A percentile compares a stretch with the other conserved stretches of the same genome.
Conservation (phyloP, 805 yeast species). For the Hanseniaspora taiwanica region DNA sequence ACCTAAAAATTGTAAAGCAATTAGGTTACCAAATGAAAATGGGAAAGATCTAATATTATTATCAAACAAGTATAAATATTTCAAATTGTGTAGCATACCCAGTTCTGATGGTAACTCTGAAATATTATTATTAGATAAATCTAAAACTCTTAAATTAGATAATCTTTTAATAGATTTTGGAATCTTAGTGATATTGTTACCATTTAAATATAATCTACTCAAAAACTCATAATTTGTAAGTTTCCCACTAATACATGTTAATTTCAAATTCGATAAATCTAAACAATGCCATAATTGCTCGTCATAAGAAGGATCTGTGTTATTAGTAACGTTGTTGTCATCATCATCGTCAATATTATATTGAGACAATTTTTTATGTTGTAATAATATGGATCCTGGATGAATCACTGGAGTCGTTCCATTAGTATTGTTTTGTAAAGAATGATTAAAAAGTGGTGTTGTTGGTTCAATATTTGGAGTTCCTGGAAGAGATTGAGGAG, state of each 20-base stretch:
- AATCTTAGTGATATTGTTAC: slow-evolving; percentile 57
- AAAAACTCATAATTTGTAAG: slow-evolving; percentile 72
- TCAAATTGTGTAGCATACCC: slow-evolving; percentile 68
- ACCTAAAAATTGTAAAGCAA: slow-evolving; percentile 77
- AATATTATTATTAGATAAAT: slow-evolving; percentile 67
- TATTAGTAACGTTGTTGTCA: slow-evolving; percentile 46
- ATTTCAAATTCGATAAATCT: slow-evolving; percentile 83
- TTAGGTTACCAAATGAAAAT: slow-evolving; percentile 70
- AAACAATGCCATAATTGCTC: slow-evolving; percentile 90
- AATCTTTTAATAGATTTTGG: slow-evolving; percentile 61
- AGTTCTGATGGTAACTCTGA: slow-evolving; percentile 68
- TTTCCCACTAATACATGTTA: slow-evolving; percentile 54
- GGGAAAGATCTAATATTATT: slow-evolving; percentile 70
- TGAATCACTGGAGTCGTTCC: slow-evolving; percentile 12
- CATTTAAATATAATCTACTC: slow-evolving; percentile 76
- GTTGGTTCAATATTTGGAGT: slow-evolving; percentile 14
- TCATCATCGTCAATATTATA: slow-evolving; percentile 39
- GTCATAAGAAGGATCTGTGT: slow-evolving; percentile 24
- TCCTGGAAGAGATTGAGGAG: slow-evolving; percentile 7
- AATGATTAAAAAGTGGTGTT: slow-evolving; percentile 17
- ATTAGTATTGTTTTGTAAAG: slow-evolving; percentile 20
- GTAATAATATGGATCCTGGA: slow-evolving; percentile 20
- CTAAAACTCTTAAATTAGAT: slow-evolving; percentile 66
- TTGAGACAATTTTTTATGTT: slow-evolving; percentile 30
- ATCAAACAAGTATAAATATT: slow-evolving; percentile 78